Evolutionary conservation across 108 stramenopile species (phyloP).

Genomic region (Thalassiosira profunda): DNA sequence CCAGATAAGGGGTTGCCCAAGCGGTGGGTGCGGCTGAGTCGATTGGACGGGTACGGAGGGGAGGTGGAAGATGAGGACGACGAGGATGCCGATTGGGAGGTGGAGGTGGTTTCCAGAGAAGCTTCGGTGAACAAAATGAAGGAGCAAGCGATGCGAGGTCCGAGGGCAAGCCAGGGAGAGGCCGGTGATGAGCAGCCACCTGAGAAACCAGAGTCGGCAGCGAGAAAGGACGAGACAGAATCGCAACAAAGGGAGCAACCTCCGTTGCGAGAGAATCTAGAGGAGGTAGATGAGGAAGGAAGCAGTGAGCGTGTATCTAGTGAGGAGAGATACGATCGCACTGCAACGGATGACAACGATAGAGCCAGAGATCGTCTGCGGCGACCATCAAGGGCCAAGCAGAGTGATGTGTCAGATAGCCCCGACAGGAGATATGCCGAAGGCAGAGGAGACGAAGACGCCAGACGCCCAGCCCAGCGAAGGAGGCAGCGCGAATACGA

Average conservation of each 20-base stretch:
- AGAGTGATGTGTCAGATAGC: neutral
- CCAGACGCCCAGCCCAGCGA: neutral
- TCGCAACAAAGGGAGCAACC: too few species aligned
- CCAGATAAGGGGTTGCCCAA: conserved; percentile 66
- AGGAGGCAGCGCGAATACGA: neutral
- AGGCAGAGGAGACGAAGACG: neutral
- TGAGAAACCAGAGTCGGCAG: neutral
- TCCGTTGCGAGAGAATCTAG: neutral
- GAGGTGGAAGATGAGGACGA: conserved; percentile 33
- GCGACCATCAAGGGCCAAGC: too few species aligned
- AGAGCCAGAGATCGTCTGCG: too few species aligned
- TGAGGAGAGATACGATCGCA: too few species aligned
- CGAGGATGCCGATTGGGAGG: conserved; percentile 44
- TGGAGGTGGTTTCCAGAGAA: conserved; percentile 19
- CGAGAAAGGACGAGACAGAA: too few species aligned
- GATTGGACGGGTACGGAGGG: conserved; percentile 7
- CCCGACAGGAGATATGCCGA: neutral
- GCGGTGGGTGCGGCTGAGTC: conserved; percentile 56
- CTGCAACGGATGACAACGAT: too few species aligned
- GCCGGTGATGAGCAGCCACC: too few species aligned
- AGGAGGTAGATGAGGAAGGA: too few species aligned
- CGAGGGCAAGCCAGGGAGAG: too few species aligned
- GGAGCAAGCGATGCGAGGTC: conserved; percentile 1
- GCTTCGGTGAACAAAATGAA: conserved; percentile 9
- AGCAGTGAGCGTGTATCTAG: too few species aligned